phyloP scores from a whole-genome alignment of 371 early-diverging fungal species.

The Mortierella sp. region DNA sequence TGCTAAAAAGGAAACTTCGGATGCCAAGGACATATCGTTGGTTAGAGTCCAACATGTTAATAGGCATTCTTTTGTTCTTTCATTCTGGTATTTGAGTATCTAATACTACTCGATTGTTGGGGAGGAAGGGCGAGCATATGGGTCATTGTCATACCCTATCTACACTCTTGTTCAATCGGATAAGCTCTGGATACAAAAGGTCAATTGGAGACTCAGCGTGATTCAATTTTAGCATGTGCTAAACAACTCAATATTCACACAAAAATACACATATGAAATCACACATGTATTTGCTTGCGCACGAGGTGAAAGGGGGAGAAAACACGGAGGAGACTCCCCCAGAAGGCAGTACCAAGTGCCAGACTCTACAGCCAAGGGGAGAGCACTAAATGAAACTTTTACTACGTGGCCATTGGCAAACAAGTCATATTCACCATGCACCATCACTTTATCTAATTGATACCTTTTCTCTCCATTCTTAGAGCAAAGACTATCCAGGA shows the following conservation, averaged over 20 bases:
- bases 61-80: not conserved
- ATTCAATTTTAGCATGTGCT: conserved; percentile 22
- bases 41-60: too few relatives aligned
- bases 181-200: not conserved
- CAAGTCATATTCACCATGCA: not conserved
- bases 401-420: not conserved
- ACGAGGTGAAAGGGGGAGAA: conserved; percentile 6
- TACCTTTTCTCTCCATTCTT: conserved; percentile 1
- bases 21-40: too few relatives aligned
- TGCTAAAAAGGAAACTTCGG: too few relatives aligned
- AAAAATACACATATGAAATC: conserved; percentile 1
- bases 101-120: not conserved
- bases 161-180: not conserved
- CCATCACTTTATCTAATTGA: not conserved
- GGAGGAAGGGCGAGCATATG: not conserved
- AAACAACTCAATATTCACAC: not conserved
- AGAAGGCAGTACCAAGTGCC: conserved; percentile 1
- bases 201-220: conserved; percentile 8
- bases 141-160: not conserved
- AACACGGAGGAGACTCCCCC: conserved; percentile 2
- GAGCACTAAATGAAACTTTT: not conserved
- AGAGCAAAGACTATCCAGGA: conserved; percentile 89
- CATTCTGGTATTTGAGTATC: not conserved
- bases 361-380: conserved; percentile 2
- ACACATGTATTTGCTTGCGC: not conserved